Percentiles rank a stretch among this genome's conserved stretches.
phyloP scores from a whole-genome alignment of 108 stramenopile genomes.

The Cylindrotheca fusiformis region DNA sequence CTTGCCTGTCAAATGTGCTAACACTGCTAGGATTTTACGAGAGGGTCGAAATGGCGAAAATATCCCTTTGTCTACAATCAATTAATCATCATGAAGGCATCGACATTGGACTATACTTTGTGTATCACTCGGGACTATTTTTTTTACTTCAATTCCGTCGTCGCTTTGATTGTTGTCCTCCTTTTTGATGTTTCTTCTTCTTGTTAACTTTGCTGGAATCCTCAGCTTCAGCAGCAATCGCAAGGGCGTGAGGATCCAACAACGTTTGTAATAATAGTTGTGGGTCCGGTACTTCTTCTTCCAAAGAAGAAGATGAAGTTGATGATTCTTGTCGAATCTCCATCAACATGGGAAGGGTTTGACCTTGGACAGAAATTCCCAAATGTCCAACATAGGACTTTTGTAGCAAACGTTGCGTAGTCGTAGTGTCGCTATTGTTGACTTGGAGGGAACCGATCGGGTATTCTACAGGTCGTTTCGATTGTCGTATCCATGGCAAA shows the following conservation, averaged over 20 bases:
- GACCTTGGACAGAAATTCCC: not conserved
- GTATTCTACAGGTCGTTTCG: not conserved
- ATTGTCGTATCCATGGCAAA: slow-evolving; percentile 20
- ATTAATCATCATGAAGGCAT: too few species aligned
- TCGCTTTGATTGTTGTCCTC: too few species aligned
- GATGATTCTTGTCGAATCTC: slow-evolving; percentile 14
- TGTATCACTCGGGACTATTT: too few species aligned
- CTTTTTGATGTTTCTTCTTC: too few species aligned
- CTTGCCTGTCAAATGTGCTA: slow-evolving; percentile 25
- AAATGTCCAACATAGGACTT: slow-evolving; percentile 21
- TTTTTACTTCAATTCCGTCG: too few species aligned
- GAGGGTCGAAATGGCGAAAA: too few species aligned
- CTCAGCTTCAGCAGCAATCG: too few species aligned
- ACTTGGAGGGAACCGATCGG: slow-evolving; percentile 19
- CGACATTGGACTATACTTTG: too few species aligned
- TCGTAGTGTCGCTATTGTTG: slow-evolving; percentile 7
- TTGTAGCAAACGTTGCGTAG: slow-evolving; percentile 20
- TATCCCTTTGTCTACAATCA: too few species aligned
- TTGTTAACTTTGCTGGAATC: too few species aligned
- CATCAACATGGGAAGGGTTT: slow-evolving; percentile 11
- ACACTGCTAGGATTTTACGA: not conserved
- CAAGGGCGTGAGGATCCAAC: not conserved
- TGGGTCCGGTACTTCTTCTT: slow-evolving; percentile 10
- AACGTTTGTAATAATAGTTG: not conserved
- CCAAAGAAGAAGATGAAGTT: slow-evolving; percentile 14